phyloP scores from a whole-genome alignment of 2,329 filamentous ascomycete genomes.

The Bipolaris zeicola region DNA sequence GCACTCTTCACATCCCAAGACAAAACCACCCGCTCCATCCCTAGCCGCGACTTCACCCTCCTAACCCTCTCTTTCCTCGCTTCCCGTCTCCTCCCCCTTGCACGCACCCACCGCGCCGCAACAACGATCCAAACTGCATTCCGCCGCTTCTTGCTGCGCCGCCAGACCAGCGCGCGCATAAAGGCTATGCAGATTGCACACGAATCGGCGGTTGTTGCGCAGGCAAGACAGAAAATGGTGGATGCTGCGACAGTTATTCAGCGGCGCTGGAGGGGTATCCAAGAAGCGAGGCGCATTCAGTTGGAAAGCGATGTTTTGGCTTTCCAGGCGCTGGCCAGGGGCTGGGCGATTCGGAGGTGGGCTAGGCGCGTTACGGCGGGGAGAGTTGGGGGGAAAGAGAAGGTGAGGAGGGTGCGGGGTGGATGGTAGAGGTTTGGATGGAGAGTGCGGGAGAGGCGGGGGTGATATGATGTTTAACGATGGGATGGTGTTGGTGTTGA shows the following conservation, averaged over 20 bases:
- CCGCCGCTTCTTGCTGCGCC: slow-evolving; percentile 47
- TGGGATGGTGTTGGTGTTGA: neutral
- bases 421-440: slow-evolving; percentile 36
- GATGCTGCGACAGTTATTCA: slow-evolving; percentile 53
- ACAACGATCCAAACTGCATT: slow-evolving; percentile 59
- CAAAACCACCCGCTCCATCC: slow-evolving; percentile 48
- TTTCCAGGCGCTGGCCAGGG: slow-evolving; percentile 54
- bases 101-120: slow-evolving; percentile 57
- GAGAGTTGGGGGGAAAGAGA: slow-evolving; percentile 39
- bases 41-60: slow-evolving; percentile 61
- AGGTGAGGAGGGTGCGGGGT: slow-evolving; percentile 43
- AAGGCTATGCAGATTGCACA: slow-evolving; percentile 51
- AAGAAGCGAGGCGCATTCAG: slow-evolving; percentile 42
- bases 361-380: slow-evolving; percentile 34
- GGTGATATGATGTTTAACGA: neutral
- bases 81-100: slow-evolving; percentile 61
- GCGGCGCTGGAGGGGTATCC: slow-evolving; percentile 50
- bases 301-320: slow-evolving; percentile 46
- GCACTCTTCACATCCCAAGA: slow-evolving; percentile 48
- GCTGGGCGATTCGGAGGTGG: slow-evolving; percentile 47
- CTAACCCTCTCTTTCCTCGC: slow-evolving; percentile 65
- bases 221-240: slow-evolving; percentile 50
- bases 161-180: slow-evolving; percentile 42
- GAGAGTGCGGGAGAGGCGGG: too few relatives aligned
- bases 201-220: slow-evolving; percentile 56